Evolutionary conservation across 306 rosid genomes (phyloP).

Genomic region (Cicer arietinum): DNA sequence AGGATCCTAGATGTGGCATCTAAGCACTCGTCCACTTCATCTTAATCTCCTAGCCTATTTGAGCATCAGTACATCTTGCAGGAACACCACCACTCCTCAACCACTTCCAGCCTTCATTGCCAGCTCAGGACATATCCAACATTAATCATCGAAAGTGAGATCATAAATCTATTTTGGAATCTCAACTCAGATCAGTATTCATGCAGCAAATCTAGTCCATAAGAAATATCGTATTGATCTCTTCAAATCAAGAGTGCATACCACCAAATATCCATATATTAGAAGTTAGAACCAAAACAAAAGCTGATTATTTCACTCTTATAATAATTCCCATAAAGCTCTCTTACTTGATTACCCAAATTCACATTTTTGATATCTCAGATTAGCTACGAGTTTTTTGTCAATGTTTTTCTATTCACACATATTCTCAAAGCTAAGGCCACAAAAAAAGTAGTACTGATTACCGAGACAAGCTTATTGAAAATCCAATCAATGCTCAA

Average conservation of each 20-base stretch:
- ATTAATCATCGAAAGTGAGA: background rate
- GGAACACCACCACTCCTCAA: background rate
- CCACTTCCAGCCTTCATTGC: background rate
- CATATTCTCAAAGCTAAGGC: conserved; percentile 14
- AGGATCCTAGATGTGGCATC: conserved; percentile 3
- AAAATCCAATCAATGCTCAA: background rate
- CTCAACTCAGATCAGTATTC: background rate
- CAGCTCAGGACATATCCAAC: background rate
- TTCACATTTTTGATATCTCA: conserved; percentile 12
- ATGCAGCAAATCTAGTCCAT: conserved; percentile 1
- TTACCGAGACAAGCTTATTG: conserved; percentile 12
- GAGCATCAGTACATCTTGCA: background rate
- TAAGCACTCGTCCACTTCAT: background rate
- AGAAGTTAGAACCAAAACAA: conserved; percentile 8
- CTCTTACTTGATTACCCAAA: conserved; percentile 8
- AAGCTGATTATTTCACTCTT: conserved; percentile 4
- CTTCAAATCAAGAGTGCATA: background rate
- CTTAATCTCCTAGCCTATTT: background rate
- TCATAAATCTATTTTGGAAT: background rate
- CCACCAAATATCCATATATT: background rate
- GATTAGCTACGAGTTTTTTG: background rate
- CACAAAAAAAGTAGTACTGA: background rate
- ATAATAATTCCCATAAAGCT: background rate
- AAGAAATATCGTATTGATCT: background rate
- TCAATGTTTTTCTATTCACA: background rate